Conservation (phyloP, 768 basidiomycete genomes). For the Cantharellus anzutake region DNA sequence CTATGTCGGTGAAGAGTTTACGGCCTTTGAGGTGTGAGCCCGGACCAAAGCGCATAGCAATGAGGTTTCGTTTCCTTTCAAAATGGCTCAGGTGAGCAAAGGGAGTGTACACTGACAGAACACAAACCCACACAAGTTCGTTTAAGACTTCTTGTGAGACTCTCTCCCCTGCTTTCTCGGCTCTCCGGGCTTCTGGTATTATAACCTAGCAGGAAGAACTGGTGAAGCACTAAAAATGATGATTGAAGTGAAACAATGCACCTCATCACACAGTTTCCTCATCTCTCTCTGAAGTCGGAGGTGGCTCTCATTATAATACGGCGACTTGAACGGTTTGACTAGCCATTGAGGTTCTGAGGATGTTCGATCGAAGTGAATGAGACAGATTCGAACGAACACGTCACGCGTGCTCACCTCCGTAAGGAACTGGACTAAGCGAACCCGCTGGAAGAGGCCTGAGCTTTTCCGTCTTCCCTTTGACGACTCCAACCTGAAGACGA, state of each 20-base stretch:
- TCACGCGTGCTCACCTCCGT: constrained; percentile 19
- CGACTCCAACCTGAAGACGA: constrained; percentile 45
- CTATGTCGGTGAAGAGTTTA: constrained; percentile 21
- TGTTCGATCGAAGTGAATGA: background rate
- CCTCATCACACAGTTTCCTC: constrained; percentile 57
- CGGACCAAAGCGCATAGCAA: constrained; percentile 82
- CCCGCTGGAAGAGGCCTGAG: constrained; percentile 39
- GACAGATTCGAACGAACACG: background rate
- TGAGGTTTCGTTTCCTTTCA: constrained; percentile 28
- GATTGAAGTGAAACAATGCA: constrained; percentile 15
- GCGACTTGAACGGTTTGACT: constrained; percentile 32
- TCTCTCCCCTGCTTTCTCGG: constrained; percentile 75
- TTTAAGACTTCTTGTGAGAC: constrained; percentile 73
- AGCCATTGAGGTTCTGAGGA: constrained; percentile 63
- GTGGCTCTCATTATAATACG: constrained; percentile 64
- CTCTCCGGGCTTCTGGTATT: constrained; percentile 47
- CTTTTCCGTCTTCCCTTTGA: constrained; percentile 35
- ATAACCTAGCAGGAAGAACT: constrained; percentile 14
- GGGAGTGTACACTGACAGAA: background rate
- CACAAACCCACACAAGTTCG: constrained; percentile 47
- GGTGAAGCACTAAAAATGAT: background rate
- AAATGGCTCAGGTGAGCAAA: background rate
- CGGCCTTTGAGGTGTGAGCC: constrained; percentile 73
- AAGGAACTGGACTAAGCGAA: constrained; percentile 56
- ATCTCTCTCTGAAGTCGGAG: constrained; percentile 54